Evolutionary conservation across 805 yeast species (phyloP).

Genomic region (Nakazawaea wyomingensis): DNA sequence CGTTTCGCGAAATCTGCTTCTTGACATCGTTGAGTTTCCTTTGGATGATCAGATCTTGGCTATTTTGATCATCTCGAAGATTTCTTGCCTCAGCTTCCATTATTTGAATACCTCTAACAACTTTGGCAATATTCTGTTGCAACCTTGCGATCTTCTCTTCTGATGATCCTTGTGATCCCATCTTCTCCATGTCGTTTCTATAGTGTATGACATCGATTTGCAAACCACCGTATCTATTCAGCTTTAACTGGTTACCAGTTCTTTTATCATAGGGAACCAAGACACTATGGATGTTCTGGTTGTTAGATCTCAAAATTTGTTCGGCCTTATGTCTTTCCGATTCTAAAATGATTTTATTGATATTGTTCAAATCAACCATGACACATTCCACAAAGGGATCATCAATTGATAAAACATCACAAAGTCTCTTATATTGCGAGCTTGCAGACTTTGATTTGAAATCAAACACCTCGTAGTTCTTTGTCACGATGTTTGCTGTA

Average conservation of each 20-base stretch:
- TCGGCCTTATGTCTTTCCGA: constrained; percentile 50
- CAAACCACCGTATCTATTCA: constrained; percentile 37
- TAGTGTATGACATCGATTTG: constrained; percentile 51
- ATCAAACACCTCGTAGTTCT: constrained; percentile 55
- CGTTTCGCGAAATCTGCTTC: constrained; percentile 16
- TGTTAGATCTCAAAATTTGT: constrained; percentile 29
- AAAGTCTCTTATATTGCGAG: constrained; percentile 37
- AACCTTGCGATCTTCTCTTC: constrained; percentile 13
- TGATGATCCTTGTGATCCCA: constrained; percentile 11
- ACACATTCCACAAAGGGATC: constrained; percentile 52
- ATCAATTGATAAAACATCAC: constrained; percentile 56
- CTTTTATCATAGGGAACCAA: constrained; percentile 35
- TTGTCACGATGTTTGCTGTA: constrained; percentile 38
- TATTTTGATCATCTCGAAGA: constrained; percentile 14
- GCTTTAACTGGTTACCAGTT: constrained; percentile 40
- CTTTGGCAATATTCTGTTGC: constrained; percentile 16
- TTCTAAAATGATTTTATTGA: constrained; percentile 56
- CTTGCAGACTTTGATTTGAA: constrained; percentile 23
- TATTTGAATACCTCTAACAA: constrained; percentile 14
- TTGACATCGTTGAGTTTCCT: constrained; percentile 18
- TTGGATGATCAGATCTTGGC: constrained; percentile 16
- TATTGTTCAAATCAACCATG: constrained; percentile 54
- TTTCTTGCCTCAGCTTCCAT: constrained; percentile 8
- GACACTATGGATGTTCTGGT: constrained; percentile 35
- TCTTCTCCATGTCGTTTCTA: constrained; percentile 4